Percentiles rank a stretch among this genome's conserved stretches.
phyloP scores from a whole-genome alignment of 2,329 filamentous ascomycete genomes.

The Paraconiothyrium brasiliense region DNA sequence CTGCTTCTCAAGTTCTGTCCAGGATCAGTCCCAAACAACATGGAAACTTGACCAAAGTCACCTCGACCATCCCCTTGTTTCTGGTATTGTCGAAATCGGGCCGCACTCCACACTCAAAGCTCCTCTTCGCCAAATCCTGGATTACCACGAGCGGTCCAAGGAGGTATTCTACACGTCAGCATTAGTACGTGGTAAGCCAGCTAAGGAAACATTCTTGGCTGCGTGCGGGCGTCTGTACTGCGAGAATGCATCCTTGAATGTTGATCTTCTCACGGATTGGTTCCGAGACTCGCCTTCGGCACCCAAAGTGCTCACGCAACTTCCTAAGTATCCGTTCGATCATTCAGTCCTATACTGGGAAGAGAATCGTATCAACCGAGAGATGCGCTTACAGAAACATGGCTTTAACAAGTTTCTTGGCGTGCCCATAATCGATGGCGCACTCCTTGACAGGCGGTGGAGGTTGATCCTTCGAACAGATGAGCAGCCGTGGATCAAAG shows the following conservation, averaged over 20 bases:
- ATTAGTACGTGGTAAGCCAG: neutral
- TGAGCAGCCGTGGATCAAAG: slow-evolving; percentile 36
- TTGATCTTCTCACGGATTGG: neutral
- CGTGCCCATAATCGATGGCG: too few species aligned
- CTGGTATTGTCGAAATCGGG: neutral
- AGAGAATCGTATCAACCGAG: neutral
- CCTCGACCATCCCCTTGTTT: too few species aligned
- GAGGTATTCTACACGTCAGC: neutral
- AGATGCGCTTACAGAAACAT: neutral
- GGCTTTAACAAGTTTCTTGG: neutral
- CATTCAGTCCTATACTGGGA: neutral
- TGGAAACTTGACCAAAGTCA: slow-evolving; percentile 7
- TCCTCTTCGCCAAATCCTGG: neutral
- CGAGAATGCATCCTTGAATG: neutral
- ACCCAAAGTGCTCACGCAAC: neutral
- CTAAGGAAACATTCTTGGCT: neutral
- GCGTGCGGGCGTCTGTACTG: neutral
- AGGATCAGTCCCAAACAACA: neutral
- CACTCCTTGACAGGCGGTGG: slow-evolving; percentile 21
- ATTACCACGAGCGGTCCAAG: neutral
- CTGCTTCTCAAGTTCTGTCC: neutral
- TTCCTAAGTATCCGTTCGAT: neutral
- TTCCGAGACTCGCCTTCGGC: too few species aligned
- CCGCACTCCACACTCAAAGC: neutral
- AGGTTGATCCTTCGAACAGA: slow-evolving; percentile 25